Base-by-base conservation (phyloP, 1,284 basidiomycete genomes). In the Cutaneotrichosporon cutaneum region DNA sequence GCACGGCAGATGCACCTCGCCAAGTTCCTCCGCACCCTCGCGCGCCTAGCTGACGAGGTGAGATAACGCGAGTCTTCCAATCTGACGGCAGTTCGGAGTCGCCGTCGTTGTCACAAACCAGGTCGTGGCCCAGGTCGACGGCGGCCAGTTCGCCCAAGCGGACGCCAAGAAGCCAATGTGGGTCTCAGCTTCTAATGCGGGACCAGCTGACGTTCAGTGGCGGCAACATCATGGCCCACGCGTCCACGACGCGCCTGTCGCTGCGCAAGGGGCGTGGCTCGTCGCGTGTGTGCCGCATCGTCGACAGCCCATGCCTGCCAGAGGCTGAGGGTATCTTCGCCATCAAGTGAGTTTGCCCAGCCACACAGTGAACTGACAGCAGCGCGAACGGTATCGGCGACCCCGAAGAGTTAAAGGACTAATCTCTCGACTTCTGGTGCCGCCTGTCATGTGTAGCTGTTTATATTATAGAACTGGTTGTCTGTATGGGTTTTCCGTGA, bases 91-190 rank as follows among this genome's bases (percentile, higher is more conserved):
- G 92, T 99, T 93, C 73, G 96, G 95, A 33, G 92, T 99, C 30
- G 95, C 95, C 0, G 95, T 99, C 18, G 94, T 99, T 4, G 88
- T 98, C 57, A 94, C 93, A 6, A 99, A 99, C 77, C 96, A 99
- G 80, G 96, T 99, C 63, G 97, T 99, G 83, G 97, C 96, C 18
- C 94, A 89, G 68, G 95, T 96, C 1, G 96, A 99, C 73, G 92
- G 90, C 14, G 87, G 90, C 10, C 90, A 90, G 54, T 95, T 93
- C 72, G 88, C 87, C 18, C 84, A 86, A 10, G 56, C 93, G 68
- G 91, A 95, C 81, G 77, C 81, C 6, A 97, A 97, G 85, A 99
- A 98, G 79, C 95, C 95, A 5, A 96, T 99, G 77, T 77, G 44
- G 68, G 76, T 22, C 30, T 5, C 30, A 9, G 9, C 30, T 30